Conservation (phyloP, 2,329 filamentous ascomycete genomes). For the Penicillium sp. region DNA sequence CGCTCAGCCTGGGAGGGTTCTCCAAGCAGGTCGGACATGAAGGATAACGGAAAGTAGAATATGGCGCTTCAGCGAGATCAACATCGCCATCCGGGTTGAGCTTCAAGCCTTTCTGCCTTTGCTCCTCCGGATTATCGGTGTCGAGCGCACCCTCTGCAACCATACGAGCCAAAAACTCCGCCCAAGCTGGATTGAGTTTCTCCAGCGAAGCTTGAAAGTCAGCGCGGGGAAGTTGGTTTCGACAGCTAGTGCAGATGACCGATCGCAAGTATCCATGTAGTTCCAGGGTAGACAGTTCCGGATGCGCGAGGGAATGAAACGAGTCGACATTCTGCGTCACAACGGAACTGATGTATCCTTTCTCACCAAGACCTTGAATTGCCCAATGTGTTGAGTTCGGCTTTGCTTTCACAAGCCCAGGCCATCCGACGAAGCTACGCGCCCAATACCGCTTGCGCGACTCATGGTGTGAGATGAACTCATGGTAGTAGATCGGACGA, state of each 20-base stretch:
- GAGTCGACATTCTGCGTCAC: slow-evolving; percentile 98
- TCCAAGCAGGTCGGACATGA: slow-evolving; percentile 77
- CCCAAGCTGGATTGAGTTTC: slow-evolving; percentile 82
- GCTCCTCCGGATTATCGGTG: slow-evolving; percentile 71
- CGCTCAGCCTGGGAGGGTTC: slow-evolving; percentile 55
- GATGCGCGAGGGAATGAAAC: slow-evolving; percentile 78
- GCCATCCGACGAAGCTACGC: slow-evolving; percentile 89
- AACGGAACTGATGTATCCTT: slow-evolving; percentile 72
- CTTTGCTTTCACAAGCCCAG: slow-evolving; percentile 69
- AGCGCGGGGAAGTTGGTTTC: slow-evolving; percentile 65
- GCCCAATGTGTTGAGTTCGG: slow-evolving; percentile 80
- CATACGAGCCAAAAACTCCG: slow-evolving; percentile 68
- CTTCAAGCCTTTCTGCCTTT: slow-evolving; percentile 66
- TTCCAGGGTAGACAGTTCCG: slow-evolving; percentile 71
- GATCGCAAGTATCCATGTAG: slow-evolving; percentile 87
- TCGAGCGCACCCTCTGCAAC: slow-evolving; percentile 71
- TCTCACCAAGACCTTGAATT: slow-evolving; percentile 65
- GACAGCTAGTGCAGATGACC: slow-evolving; percentile 77
- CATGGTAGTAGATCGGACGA: slow-evolving; percentile 86
- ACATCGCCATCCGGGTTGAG: slow-evolving; percentile 95
- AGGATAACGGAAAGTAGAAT: slow-evolving; percentile 87
- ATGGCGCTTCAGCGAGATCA: slow-evolving; percentile 80
- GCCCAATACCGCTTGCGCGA: slow-evolving; percentile 94
- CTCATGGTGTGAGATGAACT: slow-evolving; percentile 79
- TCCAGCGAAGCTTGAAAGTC: slow-evolving; percentile 74